These are phyloP conservation scores for Decorospora gaudefroyi DNA, from an alignment of 2,329 filamentous ascomycete species.

Conservation along the genomic window DNA sequence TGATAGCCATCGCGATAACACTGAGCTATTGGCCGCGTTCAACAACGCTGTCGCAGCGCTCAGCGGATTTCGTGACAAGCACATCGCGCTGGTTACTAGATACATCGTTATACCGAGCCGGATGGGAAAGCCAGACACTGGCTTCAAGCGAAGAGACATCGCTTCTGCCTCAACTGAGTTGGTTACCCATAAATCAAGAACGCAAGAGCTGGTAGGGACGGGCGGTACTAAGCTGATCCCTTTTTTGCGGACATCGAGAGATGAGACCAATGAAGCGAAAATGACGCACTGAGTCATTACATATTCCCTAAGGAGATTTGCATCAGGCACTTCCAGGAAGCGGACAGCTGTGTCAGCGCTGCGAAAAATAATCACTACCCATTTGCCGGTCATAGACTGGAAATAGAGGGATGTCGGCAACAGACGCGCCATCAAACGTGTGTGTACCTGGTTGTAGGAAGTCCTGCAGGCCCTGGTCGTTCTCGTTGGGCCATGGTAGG, in stretches of 20 bases:
- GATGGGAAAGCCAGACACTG: conserved; percentile 27
- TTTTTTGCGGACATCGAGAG: conserved; percentile 58
- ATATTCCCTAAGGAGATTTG: not conserved
- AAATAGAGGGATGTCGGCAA: conserved; percentile 41
- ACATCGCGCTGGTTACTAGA: conserved; percentile 58
- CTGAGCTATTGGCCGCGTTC: conserved; percentile 50
- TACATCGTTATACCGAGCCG: conserved; percentile 57
- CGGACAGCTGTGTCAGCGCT: not conserved
- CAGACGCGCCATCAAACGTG: conserved; percentile 34
- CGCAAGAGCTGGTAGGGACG: conserved; percentile 53
- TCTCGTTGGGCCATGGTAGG: conserved; percentile 37
- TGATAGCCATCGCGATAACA: conserved; percentile 38
- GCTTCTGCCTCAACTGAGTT: conserved; percentile 53
- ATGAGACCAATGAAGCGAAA: conserved; percentile 55
- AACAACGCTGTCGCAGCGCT: conserved; percentile 54
- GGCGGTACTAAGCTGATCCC: conserved; percentile 60
- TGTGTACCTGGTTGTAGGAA: conserved; percentile 41
- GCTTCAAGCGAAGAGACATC: conserved; percentile 46
- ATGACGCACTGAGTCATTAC: conserved; percentile 13
- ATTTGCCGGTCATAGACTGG: conserved; percentile 38
- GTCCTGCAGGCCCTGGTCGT: conserved; percentile 38
- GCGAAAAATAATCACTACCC: conserved; percentile 16
- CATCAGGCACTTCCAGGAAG: not conserved
- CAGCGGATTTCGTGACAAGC: conserved; percentile 55
- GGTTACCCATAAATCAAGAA: conserved; percentile 37